Base-by-base conservation (phyloP, 2,329 filamentous ascomycete genomes). In the Colletotrichum sp. region DNA sequence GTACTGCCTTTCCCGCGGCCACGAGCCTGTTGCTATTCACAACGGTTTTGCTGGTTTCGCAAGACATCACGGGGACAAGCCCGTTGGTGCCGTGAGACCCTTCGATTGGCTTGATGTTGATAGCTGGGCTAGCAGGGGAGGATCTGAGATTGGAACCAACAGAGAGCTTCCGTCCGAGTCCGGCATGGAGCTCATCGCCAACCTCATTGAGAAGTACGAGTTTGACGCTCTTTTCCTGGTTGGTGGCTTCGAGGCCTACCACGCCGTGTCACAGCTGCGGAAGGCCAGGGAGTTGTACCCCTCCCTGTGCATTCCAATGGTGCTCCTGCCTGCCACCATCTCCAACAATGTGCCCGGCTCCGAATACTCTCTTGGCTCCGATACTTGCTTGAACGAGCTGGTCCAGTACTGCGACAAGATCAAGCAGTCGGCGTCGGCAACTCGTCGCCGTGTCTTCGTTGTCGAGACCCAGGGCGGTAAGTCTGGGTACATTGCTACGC, bases 261-360 rank as follows among this genome's bases (percentile, higher is more conserved):
- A 97, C 74, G 94, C 97, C 3, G 91, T 98, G 39, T 95, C 95
- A 60, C 94, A 99, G 85, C 90, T 99, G 76, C 93, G 96, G 79
- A 92, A 95, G 86, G 96, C 94, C 16, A 91, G 96, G 72, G 90
- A 92, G 43, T 86, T 95, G 77, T 98, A 95, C 85, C 93, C 95
- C 13, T 93, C 94, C 2, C 94, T 99, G 83, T 96, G 95, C 84
- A 98, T 99, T 78, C 97, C 97, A 24, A 95, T 99, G 90, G 91
- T 94, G 69, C 90, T 98, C 57, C 90, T 99, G 30, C 97, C 97
- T 0, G 97, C 97, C n/a, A 99, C 97, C 12, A 96, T 99, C 80
- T 98, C 95, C 79, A 99, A 99, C 90, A 99, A 99, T 84, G 97
- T 99, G 6, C 97, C 97, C 0, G 97, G 97, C 52, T 98, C 96